Conservation (phyloP, 2,329 filamentous ascomycete genomes). For the Eutypella sp. region DNA sequence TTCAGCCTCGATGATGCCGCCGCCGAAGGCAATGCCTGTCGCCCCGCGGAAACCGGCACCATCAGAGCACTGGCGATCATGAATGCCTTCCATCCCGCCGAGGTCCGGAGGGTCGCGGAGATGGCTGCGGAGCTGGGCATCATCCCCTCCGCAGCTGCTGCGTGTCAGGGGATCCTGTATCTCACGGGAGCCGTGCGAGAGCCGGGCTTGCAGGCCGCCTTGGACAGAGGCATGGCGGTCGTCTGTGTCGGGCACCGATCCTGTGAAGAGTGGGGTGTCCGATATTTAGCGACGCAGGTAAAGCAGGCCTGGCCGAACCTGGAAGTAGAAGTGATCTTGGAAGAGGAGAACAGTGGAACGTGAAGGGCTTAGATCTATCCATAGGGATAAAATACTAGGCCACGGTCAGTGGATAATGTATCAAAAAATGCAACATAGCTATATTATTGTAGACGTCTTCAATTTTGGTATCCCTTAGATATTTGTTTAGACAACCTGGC, state of each 20-base stretch:
- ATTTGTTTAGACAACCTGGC: too few species aligned
- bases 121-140: not conserved
- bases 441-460: too few species aligned
- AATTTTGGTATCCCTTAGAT: too few species aligned
- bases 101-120: slow-evolving; percentile 8
- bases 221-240: slow-evolving; percentile 6
- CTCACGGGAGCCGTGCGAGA: slow-evolving; percentile 12
- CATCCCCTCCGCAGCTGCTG: not conserved
- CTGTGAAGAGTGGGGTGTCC: slow-evolving; percentile 15
- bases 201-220: slow-evolving; percentile 8
- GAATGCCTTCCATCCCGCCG: slow-evolving; percentile 16
- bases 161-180: slow-evolving; percentile 6
- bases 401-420: too few species aligned
- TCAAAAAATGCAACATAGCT: too few species aligned
- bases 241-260: slow-evolving; percentile 12
- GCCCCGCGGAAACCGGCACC: not conserved
- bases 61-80: slow-evolving; percentile 10
- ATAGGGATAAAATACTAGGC: too few species aligned
- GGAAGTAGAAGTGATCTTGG: slow-evolving; percentile 7
- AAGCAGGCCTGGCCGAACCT: slow-evolving; percentile 6
- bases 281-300: slow-evolving; percentile 6
- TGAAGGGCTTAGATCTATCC: too few species aligned
- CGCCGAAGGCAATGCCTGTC: not conserved
- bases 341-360: slow-evolving; percentile 6
- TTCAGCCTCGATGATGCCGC: slow-evolving; percentile 8